Percentiles rank a stretch among this genome's conserved stretches.
Conservation (phyloP, 495 filamentous ascomycete genomes). For the Penicillium flavigenum region DNA sequence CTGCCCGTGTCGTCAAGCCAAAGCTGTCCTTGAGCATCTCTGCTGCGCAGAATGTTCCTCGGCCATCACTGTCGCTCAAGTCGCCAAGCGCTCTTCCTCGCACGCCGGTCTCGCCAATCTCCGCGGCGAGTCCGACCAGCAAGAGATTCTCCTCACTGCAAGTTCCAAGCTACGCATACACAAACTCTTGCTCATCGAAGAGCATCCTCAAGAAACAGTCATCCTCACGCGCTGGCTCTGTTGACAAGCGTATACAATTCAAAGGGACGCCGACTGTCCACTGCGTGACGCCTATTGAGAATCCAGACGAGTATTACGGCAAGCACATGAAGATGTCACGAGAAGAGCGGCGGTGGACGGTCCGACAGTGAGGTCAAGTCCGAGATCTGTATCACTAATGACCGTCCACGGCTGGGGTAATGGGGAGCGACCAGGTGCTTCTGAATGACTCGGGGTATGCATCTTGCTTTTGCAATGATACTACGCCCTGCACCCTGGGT, state of each 20-base stretch:
- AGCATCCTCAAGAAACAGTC: slow-evolving; percentile 53
- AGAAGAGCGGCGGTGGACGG: slow-evolving; percentile 51
- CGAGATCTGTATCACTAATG: slow-evolving; percentile 11
- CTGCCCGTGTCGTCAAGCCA: slow-evolving; percentile 39
- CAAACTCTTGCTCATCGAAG: slow-evolving; percentile 49
- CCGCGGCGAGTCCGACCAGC: slow-evolving; percentile 40
- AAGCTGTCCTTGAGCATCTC: slow-evolving; percentile 52
- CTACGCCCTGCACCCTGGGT: not conserved
- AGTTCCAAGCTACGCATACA: slow-evolving; percentile 44
- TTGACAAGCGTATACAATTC: slow-evolving; percentile 50
- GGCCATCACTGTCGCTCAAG: slow-evolving; percentile 44
- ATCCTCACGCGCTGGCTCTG: slow-evolving; percentile 13
- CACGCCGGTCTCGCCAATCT: slow-evolving; percentile 46
- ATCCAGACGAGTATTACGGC: slow-evolving; percentile 54
- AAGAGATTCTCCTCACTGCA: slow-evolving; percentile 46
- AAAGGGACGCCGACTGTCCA: slow-evolving; percentile 48
- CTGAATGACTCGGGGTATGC: not conserved
- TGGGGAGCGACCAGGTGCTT: not conserved
- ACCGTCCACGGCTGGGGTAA: slow-evolving; percentile 1
- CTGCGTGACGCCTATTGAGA: slow-evolving; percentile 54
- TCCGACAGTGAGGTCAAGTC: slow-evolving; percentile 31
- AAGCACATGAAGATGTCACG: slow-evolving; percentile 49
- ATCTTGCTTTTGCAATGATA: not conserved
- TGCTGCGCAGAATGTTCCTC: slow-evolving; percentile 36
- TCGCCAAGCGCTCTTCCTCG: slow-evolving; percentile 46